These are phyloP conservation scores for Viridothelium virens DNA, from an alignment of 495 filamentous ascomycete genomes.

Conservation along the genomic window DNA sequence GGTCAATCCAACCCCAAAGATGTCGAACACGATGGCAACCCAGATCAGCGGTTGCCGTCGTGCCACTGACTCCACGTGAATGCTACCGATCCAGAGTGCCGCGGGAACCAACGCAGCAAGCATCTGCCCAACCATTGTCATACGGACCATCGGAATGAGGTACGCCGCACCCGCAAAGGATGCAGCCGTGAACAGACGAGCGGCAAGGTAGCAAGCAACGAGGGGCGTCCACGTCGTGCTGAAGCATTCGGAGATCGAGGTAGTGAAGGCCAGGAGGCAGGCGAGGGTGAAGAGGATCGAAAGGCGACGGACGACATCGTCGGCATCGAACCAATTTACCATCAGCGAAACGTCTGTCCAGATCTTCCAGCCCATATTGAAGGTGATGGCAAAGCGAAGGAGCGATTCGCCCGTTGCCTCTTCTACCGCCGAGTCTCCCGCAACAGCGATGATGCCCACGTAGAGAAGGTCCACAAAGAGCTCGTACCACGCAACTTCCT, in stretches of 20 bases:
- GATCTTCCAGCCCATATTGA: conserved; percentile 53
- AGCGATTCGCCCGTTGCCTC: conserved; percentile 43
- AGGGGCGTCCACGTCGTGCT: conserved; percentile 45
- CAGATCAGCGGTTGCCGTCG: conserved; percentile 42
- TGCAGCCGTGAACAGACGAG: conserved; percentile 43
- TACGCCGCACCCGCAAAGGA: conserved; percentile 39
- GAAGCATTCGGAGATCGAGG: conserved; percentile 49
- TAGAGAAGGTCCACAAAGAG: conserved; percentile 49
- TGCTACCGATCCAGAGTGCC: conserved; percentile 48
- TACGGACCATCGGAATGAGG: conserved; percentile 47
- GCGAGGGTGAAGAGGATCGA: conserved; percentile 48
- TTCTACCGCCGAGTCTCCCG: conserved; percentile 49
- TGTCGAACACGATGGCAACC: conserved; percentile 42
- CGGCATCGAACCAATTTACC: conserved; percentile 50
- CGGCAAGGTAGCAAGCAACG: conserved; percentile 49
- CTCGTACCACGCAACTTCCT: conserved; percentile 51
- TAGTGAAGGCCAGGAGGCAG: conserved; percentile 50
- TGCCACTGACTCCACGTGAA: conserved; percentile 40
- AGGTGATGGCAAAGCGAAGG: conserved; percentile 47
- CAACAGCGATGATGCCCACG: conserved; percentile 54
- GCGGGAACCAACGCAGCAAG: conserved; percentile 35
- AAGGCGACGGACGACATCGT: conserved; percentile 49
- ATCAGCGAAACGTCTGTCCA: conserved; percentile 48
- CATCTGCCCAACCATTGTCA: conserved; percentile 44
- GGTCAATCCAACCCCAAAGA: conserved; percentile 34